Conservation (phyloP, 1,284 basidiomycete species). For the Abortiporus biennis region DNA sequence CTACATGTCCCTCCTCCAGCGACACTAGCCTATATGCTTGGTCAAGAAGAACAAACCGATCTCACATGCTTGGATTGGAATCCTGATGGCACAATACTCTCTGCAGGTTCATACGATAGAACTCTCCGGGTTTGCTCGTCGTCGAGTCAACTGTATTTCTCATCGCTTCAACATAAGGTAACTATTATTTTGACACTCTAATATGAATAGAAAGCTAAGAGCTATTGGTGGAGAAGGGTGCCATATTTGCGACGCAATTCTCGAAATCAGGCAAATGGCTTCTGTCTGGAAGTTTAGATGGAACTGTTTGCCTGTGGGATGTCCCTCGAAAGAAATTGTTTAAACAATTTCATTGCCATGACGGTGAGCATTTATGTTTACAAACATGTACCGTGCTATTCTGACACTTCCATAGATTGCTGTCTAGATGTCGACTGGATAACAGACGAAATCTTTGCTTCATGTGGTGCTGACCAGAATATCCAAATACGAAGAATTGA, state of each 20-base stretch:
- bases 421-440: slow-evolving; percentile 82
- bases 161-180: slow-evolving; percentile 59
- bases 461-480: slow-evolving; percentile 65
- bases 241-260: slow-evolving; percentile 71
- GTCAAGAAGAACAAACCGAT: slow-evolving; percentile 45
- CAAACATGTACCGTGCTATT: slow-evolving; percentile 12
- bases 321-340: slow-evolving; percentile 54
- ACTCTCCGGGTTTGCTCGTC: slow-evolving; percentile 57
- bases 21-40: slow-evolving; percentile 25
- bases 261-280: slow-evolving; percentile 66
- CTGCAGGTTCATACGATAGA: slow-evolving; percentile 71
- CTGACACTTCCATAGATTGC: slow-evolving; percentile 41
- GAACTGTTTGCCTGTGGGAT: slow-evolving; percentile 73
- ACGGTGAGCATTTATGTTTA: slow-evolving; percentile 37
- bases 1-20: slow-evolving; percentile 21
- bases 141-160: slow-evolving; percentile 53
- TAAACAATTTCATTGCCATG: slow-evolving; percentile 58
- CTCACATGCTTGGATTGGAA: slow-evolving; percentile 75
- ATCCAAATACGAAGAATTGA: slow-evolving; percentile 56
- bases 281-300: slow-evolving; percentile 68
- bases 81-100: slow-evolving; percentile 60
- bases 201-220: slow-evolving; percentile 9
- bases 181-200: slow-evolving; percentile 10
- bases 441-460: slow-evolving; percentile 64
- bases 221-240: slow-evolving; percentile 44